phyloP scores from a whole-genome alignment of 208 protist genomes.

The Angomonas ambiguus region DNA sequence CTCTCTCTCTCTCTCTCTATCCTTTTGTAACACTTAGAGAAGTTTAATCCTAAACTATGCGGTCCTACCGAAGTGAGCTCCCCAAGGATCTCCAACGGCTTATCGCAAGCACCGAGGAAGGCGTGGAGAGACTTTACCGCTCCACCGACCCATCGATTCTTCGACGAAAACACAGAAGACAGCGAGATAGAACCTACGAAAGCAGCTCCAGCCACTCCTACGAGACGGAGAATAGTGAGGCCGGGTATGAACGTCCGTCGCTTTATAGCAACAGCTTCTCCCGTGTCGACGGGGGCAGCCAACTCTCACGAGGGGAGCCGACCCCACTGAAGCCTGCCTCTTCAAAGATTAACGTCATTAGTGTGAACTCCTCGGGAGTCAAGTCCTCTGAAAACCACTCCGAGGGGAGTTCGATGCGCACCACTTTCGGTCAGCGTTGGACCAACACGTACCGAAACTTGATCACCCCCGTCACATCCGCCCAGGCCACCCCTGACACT shows the following conservation, averaged over 20 bases:
- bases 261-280: neutral
- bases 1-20: conserved; percentile 7
- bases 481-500: conserved; percentile 7
- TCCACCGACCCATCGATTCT: conserved; percentile 9
- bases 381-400: neutral
- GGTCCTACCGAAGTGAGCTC: conserved; percentile 19
- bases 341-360: conserved; percentile 5
- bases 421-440: conserved; percentile 38
- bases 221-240: neutral
- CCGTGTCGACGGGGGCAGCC: neutral
- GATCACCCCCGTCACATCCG: conserved; percentile 17
- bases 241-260: neutral
- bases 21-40: neutral
- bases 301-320: neutral
- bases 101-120: conserved; percentile 60
- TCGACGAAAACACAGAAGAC: neutral
- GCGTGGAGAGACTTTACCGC: conserved; percentile 63
- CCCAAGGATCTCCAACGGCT: conserved; percentile 41
- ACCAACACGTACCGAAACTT: conserved; percentile 43
- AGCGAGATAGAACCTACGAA: neutral
- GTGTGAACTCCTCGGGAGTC: neutral
- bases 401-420: conserved; percentile 17
- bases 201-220: neutral
- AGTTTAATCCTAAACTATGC: conserved; percentile 6
- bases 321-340: conserved; percentile 5